These are phyloP conservation scores for Kwoniella sp. DNA, from an alignment of 768 basidiomycete genomes.

Conservation along the genomic window DNA sequence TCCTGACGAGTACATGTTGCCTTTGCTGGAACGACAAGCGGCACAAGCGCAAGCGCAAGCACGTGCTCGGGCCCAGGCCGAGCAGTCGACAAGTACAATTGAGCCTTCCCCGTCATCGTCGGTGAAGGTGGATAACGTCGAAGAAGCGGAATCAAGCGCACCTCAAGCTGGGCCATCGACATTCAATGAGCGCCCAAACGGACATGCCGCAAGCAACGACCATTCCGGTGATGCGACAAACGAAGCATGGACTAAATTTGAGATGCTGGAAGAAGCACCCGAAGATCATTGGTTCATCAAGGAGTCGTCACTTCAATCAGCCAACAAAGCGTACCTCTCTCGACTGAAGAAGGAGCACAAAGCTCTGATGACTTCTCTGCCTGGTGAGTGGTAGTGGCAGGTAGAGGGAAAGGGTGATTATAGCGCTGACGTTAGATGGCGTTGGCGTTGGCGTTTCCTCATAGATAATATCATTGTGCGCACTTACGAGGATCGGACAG, in stretches of 20 bases:
- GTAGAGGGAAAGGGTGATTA: slow-evolving; percentile 7
- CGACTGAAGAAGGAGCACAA: slow-evolving; percentile 83
- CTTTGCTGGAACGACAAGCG: background rate
- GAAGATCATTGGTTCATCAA: slow-evolving; percentile 75
- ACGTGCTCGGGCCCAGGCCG: background rate
- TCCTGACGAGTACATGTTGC: background rate
- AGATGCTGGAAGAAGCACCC: slow-evolving; percentile 73
- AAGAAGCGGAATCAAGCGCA: background rate
- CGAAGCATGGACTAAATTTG: slow-evolving; percentile 74
- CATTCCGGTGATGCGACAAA: background rate
- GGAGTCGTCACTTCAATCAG: slow-evolving; percentile 63
- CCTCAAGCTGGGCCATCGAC: slow-evolving; percentile 27
- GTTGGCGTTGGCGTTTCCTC: no score
- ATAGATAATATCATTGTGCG: slow-evolving; percentile 84
- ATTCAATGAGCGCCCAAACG: slow-evolving; percentile 7
- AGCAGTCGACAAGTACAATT: background rate
- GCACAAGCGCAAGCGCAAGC: background rate
- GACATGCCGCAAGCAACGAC: background rate
- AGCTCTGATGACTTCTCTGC: slow-evolving; percentile 74
- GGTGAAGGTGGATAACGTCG: background rate
- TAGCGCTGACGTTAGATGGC: background rate
- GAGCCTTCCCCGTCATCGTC: background rate
- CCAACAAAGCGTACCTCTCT: slow-evolving; percentile 72
- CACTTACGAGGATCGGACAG: slow-evolving; percentile 84
- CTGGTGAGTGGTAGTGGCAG: slow-evolving; percentile 69